Evolutionary conservation across 768 basidiomycete species (phyloP).

Genomic region (Omphalotus guepiniiformis): DNA sequence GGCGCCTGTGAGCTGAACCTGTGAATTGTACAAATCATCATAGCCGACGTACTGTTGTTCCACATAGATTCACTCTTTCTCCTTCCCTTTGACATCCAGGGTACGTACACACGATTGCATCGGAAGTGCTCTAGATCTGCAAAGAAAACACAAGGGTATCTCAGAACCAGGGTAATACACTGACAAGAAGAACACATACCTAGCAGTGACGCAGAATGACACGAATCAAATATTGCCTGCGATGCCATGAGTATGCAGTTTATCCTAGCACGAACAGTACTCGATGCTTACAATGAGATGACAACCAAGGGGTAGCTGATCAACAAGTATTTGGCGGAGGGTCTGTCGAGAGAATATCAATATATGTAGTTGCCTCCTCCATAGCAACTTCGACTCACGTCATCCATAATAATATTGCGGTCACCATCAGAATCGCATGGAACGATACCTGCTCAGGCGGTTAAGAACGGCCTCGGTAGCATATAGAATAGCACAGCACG

Average conservation of each 20-base stretch:
- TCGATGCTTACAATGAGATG: constrained; percentile 29
- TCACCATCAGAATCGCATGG: constrained; percentile 30
- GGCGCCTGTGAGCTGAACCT: neutral
- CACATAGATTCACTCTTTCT: constrained; percentile 29
- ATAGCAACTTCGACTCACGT: constrained; percentile 28
- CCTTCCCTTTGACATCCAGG: constrained; percentile 41
- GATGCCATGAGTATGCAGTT: constrained; percentile 4
- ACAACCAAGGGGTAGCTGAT: constrained; percentile 31
- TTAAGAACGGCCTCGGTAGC: neutral
- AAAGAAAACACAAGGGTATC: too few species aligned
- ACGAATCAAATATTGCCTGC: constrained; percentile 33
- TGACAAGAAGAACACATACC: constrained; percentile 18
- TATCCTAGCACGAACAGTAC: neutral
- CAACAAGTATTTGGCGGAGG: constrained; percentile 31
- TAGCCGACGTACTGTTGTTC: constrained; percentile 28
- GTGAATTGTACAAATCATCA: neutral
- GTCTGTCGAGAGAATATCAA: constrained; percentile 19
- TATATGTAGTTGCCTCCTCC: too few species aligned
- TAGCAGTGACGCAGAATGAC: constrained; percentile 38
- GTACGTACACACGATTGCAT: constrained; percentile 43
- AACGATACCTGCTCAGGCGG: constrained; percentile 27
- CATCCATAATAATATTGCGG: constrained; percentile 28
- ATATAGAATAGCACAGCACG: constrained; percentile 6
- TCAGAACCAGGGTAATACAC: neutral
- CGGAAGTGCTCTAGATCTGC: constrained; percentile 38